phyloP scores from a whole-genome alignment of 495 filamentous ascomycete genomes.

The Hypoxylon subgilvum region DNA sequence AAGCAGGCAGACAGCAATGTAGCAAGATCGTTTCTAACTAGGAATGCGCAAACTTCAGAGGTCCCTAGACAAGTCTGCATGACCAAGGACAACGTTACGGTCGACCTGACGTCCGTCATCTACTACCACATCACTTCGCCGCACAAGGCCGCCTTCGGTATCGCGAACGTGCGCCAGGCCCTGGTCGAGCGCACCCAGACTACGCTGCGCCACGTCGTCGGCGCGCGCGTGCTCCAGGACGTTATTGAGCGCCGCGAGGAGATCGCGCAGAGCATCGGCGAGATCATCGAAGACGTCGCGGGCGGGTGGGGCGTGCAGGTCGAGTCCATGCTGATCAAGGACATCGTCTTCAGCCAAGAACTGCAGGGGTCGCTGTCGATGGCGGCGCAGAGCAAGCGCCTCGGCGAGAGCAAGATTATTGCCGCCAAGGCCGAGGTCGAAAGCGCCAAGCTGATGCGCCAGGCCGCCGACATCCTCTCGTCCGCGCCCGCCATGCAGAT shows the following conservation, averaged over 20 bases:
- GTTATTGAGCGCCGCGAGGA: slow-evolving; percentile 99
- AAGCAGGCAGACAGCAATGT: background rate
- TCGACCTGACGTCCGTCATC: slow-evolving; percentile 94
- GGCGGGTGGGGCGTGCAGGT: slow-evolving; percentile 93
- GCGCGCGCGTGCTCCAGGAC: slow-evolving; percentile 94
- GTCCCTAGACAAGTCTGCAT: slow-evolving; percentile 97
- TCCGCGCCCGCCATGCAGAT: slow-evolving; percentile 99
- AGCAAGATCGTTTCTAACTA: background rate
- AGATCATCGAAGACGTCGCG: slow-evolving; percentile 97
- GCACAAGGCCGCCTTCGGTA: slow-evolving; percentile 97
- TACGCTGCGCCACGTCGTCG: slow-evolving; percentile 95
- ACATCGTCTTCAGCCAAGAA: slow-evolving; percentile 96
- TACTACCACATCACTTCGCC: slow-evolving; percentile 97
- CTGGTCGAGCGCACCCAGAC: slow-evolving; percentile 98
- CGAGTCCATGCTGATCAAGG: slow-evolving; percentile 99
- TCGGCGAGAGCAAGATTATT: slow-evolving; percentile 98
- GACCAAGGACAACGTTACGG: slow-evolving; percentile 98
- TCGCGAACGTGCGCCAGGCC: slow-evolving; percentile 90
- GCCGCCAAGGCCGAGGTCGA: slow-evolving; percentile 97
- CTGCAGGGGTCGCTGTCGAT: slow-evolving; percentile 98
- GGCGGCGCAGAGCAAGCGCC: slow-evolving; percentile 99
- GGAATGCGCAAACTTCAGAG: slow-evolving; percentile 57
- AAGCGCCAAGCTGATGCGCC: slow-evolving; percentile 94
- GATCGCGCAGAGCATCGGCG: slow-evolving; percentile 88
- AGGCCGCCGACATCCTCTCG: slow-evolving; percentile 93